Evolutionary conservation across 2,329 filamentous ascomycete species (phyloP).

Genomic region (Colletotrichum salicis): DNA sequence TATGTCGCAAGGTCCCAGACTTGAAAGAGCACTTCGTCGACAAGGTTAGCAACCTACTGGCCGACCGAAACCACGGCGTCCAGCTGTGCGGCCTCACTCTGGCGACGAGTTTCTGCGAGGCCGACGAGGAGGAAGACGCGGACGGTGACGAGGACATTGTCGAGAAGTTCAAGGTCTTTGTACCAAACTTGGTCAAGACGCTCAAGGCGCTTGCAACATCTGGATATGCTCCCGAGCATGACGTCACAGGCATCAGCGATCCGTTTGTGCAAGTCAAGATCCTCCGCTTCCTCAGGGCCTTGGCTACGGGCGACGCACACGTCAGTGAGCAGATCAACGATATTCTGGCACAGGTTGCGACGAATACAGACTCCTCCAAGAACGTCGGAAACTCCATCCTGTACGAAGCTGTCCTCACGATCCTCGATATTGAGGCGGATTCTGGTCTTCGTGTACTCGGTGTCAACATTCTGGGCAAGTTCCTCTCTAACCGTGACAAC

Average conservation of each 20-base stretch:
- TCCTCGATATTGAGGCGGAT: constrained; percentile 97
- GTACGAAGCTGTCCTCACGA: constrained; percentile 96
- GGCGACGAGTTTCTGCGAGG: constrained; percentile 91
- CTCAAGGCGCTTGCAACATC: constrained; percentile 93
- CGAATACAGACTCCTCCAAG: constrained; percentile 97
- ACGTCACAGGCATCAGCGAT: constrained; percentile 97
- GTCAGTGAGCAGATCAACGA: constrained; percentile 99
- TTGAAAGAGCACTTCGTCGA: constrained; percentile 97
- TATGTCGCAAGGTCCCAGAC: constrained; percentile 97
- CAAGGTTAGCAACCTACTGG: constrained; percentile 87
- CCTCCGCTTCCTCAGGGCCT: constrained; percentile 82
- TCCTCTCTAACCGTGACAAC: constrained; percentile 97
- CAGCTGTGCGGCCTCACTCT: constrained; percentile 91
- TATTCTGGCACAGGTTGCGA: constrained; percentile 95
- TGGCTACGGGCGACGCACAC: constrained; percentile 85
- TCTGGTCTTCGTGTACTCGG: constrained; percentile 93
- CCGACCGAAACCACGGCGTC: constrained; percentile 96
- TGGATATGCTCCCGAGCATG: constrained; percentile 96
- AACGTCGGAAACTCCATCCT: constrained; percentile 98
- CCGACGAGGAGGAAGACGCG: constrained; percentile 89
- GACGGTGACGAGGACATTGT: constrained; percentile 91
- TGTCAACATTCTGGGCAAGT: constrained; percentile 98
- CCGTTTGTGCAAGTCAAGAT: constrained; percentile 99
- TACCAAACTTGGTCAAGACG: constrained; percentile 87
- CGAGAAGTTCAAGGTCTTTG: constrained; percentile 88